phyloP scores from a whole-genome alignment of 1,284 basidiomycete species.

The Irpex rosettiformis region DNA sequence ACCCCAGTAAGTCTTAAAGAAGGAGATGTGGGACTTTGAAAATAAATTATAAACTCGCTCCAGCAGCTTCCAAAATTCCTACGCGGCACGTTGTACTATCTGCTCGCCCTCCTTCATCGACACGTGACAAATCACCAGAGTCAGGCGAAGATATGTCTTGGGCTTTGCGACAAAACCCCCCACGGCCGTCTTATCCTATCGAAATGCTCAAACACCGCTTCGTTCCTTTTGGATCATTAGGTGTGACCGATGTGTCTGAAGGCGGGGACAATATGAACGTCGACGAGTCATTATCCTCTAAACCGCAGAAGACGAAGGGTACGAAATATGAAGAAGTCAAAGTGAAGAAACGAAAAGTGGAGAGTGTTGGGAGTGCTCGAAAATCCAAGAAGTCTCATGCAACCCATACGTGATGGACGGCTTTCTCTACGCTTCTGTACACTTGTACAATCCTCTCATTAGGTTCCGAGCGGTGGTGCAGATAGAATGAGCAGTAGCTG shows the following conservation, averaged over 20 bases:
- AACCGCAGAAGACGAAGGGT: constrained; percentile 23
- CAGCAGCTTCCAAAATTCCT: constrained; percentile 54
- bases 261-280: constrained; percentile 20
- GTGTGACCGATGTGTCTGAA: constrained; percentile 8
- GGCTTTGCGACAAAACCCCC: constrained; percentile 45
- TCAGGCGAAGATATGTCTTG: constrained; percentile 17
- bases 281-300: constrained; percentile 17
- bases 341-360: constrained; percentile 45
- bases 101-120: constrained; percentile 42
- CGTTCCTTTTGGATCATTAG: constrained; percentile 51
- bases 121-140: constrained; percentile 24
- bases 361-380: constrained; percentile 32
- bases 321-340: constrained; percentile 31
- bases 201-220: constrained; percentile 63
- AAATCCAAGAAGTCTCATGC: constrained; percentile 38
- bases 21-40: constrained; percentile 40
- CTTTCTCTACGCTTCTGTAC: neutral
- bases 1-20: too few species aligned
- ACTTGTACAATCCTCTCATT: neutral
- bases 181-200: constrained; percentile 53
- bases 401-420: neutral
- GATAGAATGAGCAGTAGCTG: neutral
- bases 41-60: constrained; percentile 2
- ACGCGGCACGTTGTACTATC: constrained; percentile 55
- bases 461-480: neutral